A percentile compares a stretch with the other conserved stretches of the same genome.
Evolutionary conservation across 2,329 filamentous ascomycete species (phyloP).

Genomic region (Cordyceps javanica): DNA sequence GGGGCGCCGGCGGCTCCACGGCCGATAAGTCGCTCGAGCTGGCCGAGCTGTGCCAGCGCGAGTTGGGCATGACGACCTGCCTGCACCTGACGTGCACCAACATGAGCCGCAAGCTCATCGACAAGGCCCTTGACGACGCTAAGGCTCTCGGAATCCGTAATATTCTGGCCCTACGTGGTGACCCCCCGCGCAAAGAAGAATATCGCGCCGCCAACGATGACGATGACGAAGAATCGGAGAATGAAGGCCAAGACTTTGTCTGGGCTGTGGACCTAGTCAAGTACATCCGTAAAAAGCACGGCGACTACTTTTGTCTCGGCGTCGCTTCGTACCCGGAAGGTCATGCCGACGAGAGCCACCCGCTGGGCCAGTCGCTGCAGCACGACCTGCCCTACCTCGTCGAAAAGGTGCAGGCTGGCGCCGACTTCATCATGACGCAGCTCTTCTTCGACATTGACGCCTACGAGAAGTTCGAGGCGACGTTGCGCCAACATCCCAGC

Average conservation of each 20-base stretch:
- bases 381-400: conserved; percentile 83
- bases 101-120: conserved; percentile 81
- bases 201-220: conserved; percentile 59
- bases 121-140: conserved; percentile 83
- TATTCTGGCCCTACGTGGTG: conserved; percentile 84
- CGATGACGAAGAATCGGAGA: conserved; percentile 52
- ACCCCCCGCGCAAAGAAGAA: conserved; percentile 83
- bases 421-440: conserved; percentile 98
- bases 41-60: conserved; percentile 89
- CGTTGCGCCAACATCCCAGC: conserved; percentile 72
- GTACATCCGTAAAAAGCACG: conserved; percentile 80
- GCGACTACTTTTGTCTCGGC: conserved; percentile 93
- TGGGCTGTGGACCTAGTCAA: conserved; percentile 85
- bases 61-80: conserved; percentile 88
- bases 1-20: conserved; percentile 93
- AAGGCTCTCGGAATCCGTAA: conserved; percentile 89
- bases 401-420: conserved; percentile 85
- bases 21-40: conserved; percentile 86
- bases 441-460: conserved; percentile 88
- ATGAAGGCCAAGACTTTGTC: conserved; percentile 68
- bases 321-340: conserved; percentile 95
- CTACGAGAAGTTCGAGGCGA: conserved; percentile 73
- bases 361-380: conserved; percentile 60
- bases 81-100: conserved; percentile 97
- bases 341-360: conserved; percentile 85